A percentile compares a stretch with the other conserved stretches of the same genome.
Evolutionary conservation across 2,329 filamentous ascomycete species (phyloP).

Genomic region (Sporothrix inflata): DNA sequence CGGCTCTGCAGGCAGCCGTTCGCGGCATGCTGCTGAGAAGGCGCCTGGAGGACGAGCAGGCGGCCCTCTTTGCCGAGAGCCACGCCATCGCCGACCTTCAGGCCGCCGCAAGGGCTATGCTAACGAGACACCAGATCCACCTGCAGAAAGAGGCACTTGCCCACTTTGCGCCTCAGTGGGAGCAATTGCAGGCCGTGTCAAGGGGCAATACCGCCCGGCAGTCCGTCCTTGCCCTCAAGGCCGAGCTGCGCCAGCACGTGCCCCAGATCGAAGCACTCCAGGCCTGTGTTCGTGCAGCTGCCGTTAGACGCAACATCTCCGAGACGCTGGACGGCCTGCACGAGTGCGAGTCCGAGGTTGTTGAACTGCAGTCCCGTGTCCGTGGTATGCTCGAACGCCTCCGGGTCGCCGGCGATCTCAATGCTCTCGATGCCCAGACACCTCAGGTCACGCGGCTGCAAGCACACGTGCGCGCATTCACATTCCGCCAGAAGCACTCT

Average conservation of each 20-base stretch:
- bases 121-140: constrained; percentile 59
- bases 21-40: constrained; percentile 68
- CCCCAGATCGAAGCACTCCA: constrained; percentile 54
- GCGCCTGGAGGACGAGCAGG: constrained; percentile 57
- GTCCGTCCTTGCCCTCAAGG: constrained; percentile 49
- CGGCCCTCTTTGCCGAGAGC: constrained; percentile 55
- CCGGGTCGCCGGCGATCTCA: constrained; percentile 52
- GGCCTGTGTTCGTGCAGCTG: constrained; percentile 57
- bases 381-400: constrained; percentile 65
- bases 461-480: constrained; percentile 65
- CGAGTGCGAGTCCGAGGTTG: constrained; percentile 50
- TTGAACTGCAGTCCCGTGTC: constrained; percentile 60
- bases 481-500: constrained; percentile 63
- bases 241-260: constrained; percentile 52
- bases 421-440: constrained; percentile 62
- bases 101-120: constrained; percentile 65
- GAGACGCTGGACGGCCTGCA: constrained; percentile 53
- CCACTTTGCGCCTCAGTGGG: constrained; percentile 54
- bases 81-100: constrained; percentile 61
- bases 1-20: constrained; percentile 66
- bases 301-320: constrained; percentile 55
- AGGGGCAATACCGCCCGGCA: constrained; percentile 55
- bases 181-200: constrained; percentile 51
- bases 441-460: constrained; percentile 66
- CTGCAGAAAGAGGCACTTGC: constrained; percentile 56